Conservation (phyloP, 1,284 basidiomycete genomes). For the Fomitopsis pinicola region DNA sequence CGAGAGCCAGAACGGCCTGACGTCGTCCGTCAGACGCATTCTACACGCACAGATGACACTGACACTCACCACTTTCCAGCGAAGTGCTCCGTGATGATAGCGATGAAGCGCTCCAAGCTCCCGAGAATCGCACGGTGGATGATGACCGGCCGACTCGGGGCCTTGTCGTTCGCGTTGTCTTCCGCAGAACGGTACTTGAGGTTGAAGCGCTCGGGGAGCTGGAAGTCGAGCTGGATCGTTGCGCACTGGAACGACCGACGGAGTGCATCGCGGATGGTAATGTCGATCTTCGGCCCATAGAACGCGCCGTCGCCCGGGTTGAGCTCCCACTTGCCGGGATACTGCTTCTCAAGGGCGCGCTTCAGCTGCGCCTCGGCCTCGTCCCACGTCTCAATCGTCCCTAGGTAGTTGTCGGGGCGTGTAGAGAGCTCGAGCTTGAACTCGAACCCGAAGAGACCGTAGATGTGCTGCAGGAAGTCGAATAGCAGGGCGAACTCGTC, state of each 20-base stretch:
- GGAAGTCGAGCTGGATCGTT: constrained; percentile 99
- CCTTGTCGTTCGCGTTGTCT: constrained; percentile 53
- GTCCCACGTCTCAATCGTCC: constrained; percentile 88
- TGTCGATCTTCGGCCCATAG: constrained; percentile 98
- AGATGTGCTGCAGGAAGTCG: constrained; percentile 93
- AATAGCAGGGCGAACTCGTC: constrained; percentile 86
- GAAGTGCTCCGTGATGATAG: constrained; percentile 96
- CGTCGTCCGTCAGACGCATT: not conserved
- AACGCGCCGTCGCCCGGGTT: constrained; percentile 98
- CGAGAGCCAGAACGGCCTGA: constrained; percentile 95
- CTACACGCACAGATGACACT: not conserved
- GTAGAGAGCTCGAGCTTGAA: constrained; percentile 96
- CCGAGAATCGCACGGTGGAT: constrained; percentile 98
- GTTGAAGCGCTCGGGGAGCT: constrained; percentile 97
- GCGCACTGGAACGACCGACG: constrained; percentile 96
- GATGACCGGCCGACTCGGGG: constrained; percentile 86
- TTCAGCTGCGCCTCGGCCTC: constrained; percentile 86
- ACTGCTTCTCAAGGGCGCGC: constrained; percentile 80
- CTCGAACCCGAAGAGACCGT: constrained; percentile 97
- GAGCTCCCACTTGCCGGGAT: constrained; percentile 89
- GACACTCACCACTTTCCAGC: constrained; percentile 87
- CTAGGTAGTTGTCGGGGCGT: constrained; percentile 93
- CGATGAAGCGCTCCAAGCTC: constrained; percentile 93
- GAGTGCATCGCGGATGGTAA: constrained; percentile 93
- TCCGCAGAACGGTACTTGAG: constrained; percentile 85